Base-by-base conservation (phyloP, 2,329 filamentous ascomycete species). In the Alternaria angustiovoidea region DNA sequence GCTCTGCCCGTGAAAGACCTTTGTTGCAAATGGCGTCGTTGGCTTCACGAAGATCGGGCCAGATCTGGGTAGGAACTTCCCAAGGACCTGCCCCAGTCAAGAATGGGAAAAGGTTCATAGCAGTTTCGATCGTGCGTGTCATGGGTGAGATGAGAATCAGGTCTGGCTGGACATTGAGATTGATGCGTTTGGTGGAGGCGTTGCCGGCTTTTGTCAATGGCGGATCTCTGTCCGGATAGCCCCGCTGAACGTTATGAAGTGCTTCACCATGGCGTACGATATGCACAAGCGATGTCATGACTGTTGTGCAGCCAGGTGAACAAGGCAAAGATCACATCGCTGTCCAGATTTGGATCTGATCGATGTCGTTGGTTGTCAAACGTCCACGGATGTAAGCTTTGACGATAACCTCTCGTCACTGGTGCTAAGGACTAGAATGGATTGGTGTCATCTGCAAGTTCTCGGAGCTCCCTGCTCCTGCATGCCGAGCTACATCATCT, bases 71-170 rank as follows among this genome's bases (percentile, higher is more conserved):
- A 7, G 63, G 57, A 1, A 63, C 43, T 20, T 44, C 9, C 6
- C 28, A 54, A 0, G 54, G 24, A 1, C 12, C 28, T n/a, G 28
- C 34, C 0, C 51, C 26, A 41, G 46, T 44, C 12, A 71, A 54
- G 12, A 28, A 58, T 0, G 66, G 64, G 24, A 71, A 68, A 5
- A 69, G 54, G 36, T 68, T 69, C 5, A 70, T 46, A 1, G 68
- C 69, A 1, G 69, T 71, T 42, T 72, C 61, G 14, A 72, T 61
- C 4, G 68, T 68, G n/a, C 69, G 63, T 11, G 63, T 71, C 63
- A 71, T 69, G 28, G 68, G 67, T 6, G 69, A 72, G 28, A 72
- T 64, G 46, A 72, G 44, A 51, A 72, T 61, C 4, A 72, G 39
- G 26, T 71, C 63, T 22, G 69, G 68, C 7, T 7, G 38, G 0